Evolutionary conservation across 2,329 filamentous ascomycete genomes (phyloP).

Genomic region (Talaromyces sp.): DNA sequence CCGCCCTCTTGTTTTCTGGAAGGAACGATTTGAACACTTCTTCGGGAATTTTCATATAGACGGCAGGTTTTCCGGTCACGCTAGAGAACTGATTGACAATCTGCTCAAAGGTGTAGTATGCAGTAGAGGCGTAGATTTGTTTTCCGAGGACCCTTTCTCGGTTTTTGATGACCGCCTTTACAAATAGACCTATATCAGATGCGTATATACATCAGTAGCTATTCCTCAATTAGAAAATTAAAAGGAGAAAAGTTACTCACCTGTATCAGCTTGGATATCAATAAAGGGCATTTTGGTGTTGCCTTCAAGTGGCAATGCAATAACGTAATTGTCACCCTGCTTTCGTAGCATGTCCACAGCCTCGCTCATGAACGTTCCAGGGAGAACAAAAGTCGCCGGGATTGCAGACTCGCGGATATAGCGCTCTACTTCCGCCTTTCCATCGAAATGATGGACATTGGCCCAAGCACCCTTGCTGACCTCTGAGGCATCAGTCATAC

Average conservation of each 20-base stretch:
- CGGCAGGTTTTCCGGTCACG: slow-evolving; percentile 35
- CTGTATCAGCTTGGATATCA: slow-evolving; percentile 42
- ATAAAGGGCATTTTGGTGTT: slow-evolving; percentile 39
- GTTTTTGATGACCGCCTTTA: slow-evolving; percentile 29
- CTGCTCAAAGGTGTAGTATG: slow-evolving; percentile 36
- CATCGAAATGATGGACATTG: slow-evolving; percentile 49
- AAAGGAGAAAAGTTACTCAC: slow-evolving; percentile 32
- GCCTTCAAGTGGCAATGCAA: slow-evolving; percentile 21
- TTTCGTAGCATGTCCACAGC: slow-evolving; percentile 27
- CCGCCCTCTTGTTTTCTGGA: slow-evolving; percentile 29
- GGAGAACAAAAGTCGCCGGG: slow-evolving; percentile 49
- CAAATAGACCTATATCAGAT: slow-evolving; percentile 18
- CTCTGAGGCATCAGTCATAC: slow-evolving; percentile 15
- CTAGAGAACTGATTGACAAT: slow-evolving; percentile 35
- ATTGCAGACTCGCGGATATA: slow-evolving; percentile 49
- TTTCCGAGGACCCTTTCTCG: slow-evolving; percentile 41
- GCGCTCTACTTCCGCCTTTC: slow-evolving; percentile 53
- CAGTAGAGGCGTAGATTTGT: slow-evolving; percentile 40
- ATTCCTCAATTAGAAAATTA: not conserved
- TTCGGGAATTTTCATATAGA: slow-evolving; percentile 16
- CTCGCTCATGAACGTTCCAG: slow-evolving; percentile 51
- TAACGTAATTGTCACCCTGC: slow-evolving; percentile 23
- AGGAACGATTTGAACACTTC: slow-evolving; percentile 23
- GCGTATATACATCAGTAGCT: not conserved
- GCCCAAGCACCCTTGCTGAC: slow-evolving; percentile 26